Percentiles rank a stretch among this genome's conserved stretches.
phyloP scores from a whole-genome alignment of 352 stramenopile species.

The Aphanomyces astaci region DNA sequence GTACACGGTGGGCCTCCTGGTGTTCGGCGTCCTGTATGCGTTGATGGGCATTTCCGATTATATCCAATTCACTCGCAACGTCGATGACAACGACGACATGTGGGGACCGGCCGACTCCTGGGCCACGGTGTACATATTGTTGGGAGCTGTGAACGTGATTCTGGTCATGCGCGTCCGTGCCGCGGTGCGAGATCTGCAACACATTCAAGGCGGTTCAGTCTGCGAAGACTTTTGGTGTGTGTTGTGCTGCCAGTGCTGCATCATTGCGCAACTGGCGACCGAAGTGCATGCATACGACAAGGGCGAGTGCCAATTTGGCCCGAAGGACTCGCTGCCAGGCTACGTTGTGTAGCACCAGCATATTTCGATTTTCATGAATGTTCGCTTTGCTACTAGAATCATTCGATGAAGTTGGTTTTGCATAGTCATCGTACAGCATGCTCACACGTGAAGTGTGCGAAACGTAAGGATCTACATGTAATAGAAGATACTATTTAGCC shows the following conservation, averaged over 20 bases:
- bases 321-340: conserved; percentile 32
- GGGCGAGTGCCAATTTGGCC: conserved; percentile 32
- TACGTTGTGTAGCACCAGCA: conserved; percentile 24
- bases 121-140: neutral
- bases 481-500: too few relatives aligned
- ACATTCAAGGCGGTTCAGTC: conserved; percentile 14
- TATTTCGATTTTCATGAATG: neutral
- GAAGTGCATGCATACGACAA: conserved; percentile 38
- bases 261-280: conserved; percentile 42
- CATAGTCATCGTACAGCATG: too few relatives aligned
- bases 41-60: neutral
- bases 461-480: too few relatives aligned
- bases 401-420: too few relatives aligned
- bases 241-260: conserved; percentile 27
- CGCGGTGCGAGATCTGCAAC: conserved; percentile 20
- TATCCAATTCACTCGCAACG: neutral
- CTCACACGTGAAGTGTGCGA: too few relatives aligned
- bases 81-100: neutral
- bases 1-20: conserved; percentile 28
- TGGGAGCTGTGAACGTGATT: conserved; percentile 3
- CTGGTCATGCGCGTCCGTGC: conserved; percentile 1
- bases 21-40: neutral
- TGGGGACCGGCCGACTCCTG: neutral
- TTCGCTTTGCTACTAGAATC: too few relatives aligned
- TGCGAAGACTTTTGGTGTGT: conserved; percentile 18